phyloP scores from a whole-genome alignment of 2,329 filamentous ascomycete genomes.

The Cordyceps farinosa region DNA sequence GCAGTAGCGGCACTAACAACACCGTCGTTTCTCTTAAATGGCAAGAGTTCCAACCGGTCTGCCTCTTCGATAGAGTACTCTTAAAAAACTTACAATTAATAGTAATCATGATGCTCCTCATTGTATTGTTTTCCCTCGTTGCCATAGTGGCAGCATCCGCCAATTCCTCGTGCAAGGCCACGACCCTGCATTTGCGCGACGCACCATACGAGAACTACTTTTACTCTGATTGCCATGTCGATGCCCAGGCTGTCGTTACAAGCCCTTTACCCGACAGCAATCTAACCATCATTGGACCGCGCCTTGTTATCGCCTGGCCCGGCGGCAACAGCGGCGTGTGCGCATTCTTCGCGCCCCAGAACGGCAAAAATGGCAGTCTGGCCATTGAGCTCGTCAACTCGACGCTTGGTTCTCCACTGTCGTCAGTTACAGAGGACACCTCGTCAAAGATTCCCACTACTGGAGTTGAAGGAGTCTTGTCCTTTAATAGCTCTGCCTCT shows the following conservation, averaged over 20 bases:
- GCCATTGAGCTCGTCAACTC: slow-evolving; percentile 51
- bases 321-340: slow-evolving; percentile 61
- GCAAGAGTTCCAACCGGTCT: not conserved
- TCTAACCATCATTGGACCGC: slow-evolving; percentile 51
- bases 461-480: slow-evolving; percentile 50
- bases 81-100: not conserved
- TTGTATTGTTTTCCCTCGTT: not conserved
- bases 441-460: slow-evolving; percentile 39
- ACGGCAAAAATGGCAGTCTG: slow-evolving; percentile 51
- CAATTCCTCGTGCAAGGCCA: slow-evolving; percentile 8
- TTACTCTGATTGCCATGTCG: slow-evolving; percentile 59
- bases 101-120: not conserved
- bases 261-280: slow-evolving; percentile 52
- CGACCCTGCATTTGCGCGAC: slow-evolving; percentile 42
- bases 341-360: slow-evolving; percentile 53
- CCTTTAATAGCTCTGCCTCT: slow-evolving; percentile 55
- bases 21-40: not conserved
- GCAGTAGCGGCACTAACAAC: too few species aligned
- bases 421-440: slow-evolving; percentile 7
- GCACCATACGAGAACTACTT: slow-evolving; percentile 63
- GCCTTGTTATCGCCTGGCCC: slow-evolving; percentile 61
- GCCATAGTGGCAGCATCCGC: not conserved
- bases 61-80: not conserved
- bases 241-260: slow-evolving; percentile 58
- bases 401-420: slow-evolving; percentile 41